These are phyloP conservation scores for Colletotrichum sp. DNA, from an alignment of 2,329 filamentous ascomycete species.

Conservation along the genomic window DNA sequence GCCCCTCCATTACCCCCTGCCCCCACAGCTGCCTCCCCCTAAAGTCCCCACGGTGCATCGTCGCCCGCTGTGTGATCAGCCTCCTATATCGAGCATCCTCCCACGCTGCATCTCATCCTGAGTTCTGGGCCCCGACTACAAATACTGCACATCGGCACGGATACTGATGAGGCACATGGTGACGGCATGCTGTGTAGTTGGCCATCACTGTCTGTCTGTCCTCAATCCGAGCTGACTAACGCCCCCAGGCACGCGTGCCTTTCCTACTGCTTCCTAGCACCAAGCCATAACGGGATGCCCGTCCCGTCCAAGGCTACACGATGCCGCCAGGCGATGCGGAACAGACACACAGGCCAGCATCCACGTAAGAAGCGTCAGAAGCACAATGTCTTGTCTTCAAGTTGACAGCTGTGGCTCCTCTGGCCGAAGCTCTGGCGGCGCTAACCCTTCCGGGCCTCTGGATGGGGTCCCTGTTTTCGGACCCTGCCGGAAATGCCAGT, in stretches of 20 bases:
- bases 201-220: background rate
- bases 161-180: background rate
- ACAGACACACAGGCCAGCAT: background rate
- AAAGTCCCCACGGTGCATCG: slow-evolving; percentile 11
- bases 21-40: slow-evolving; percentile 12
- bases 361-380: background rate
- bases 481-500: slow-evolving; percentile 11
- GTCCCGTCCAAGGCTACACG: background rate
- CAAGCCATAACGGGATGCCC: background rate
- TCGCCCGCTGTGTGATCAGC: background rate
- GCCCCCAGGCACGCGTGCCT: background rate
- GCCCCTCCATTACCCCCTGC: slow-evolving; percentile 4
- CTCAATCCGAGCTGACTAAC: background rate
- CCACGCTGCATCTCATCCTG: background rate
- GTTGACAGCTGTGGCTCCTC: slow-evolving; percentile 9
- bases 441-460: slow-evolving; percentile 3
- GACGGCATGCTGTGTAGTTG: background rate
- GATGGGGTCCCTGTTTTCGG: slow-evolving; percentile 6
- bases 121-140: background rate
- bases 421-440: background rate
- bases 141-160: background rate
- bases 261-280: background rate
- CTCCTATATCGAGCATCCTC: background rate
- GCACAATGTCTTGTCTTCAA: slow-evolving; percentile 9
- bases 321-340: background rate